A percentile compares a stretch with the other conserved stretches of the same genome.
These are phyloP conservation scores for Plasmopara viticola DNA, from an alignment of 352 stramenopile genomes.

Conservation along the genomic window DNA sequence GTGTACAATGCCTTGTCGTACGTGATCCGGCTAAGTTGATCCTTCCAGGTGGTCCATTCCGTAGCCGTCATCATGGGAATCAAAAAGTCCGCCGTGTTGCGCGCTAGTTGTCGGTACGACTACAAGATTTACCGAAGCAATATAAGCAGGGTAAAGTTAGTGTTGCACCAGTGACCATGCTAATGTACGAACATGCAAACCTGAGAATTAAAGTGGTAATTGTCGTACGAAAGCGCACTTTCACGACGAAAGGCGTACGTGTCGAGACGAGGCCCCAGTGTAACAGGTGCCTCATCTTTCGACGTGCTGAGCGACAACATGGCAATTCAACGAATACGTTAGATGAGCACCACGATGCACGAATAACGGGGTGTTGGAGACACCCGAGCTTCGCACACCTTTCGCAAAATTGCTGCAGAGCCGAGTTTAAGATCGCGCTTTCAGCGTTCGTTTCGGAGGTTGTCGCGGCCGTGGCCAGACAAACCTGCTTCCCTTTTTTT, in stretches of 20 bases:
- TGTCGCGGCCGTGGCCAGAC: constrained; percentile 53
- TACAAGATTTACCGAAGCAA: constrained; percentile 20
- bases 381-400: constrained; percentile 29
- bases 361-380: background rate
- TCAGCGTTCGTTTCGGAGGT: constrained; percentile 33
- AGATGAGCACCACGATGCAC: constrained; percentile 4
- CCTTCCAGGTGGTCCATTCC: constrained; percentile 83
- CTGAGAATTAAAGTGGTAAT: constrained; percentile 78
- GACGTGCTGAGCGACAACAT: constrained; percentile 39
- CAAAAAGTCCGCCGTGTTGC: constrained; percentile 70
- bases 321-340: constrained; percentile 7
- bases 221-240: constrained; percentile 53
- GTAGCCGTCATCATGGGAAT: constrained; percentile 76
- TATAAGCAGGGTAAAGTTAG: background rate
- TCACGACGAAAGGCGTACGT: constrained; percentile 64
- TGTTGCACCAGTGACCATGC: background rate
- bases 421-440: constrained; percentile 44
- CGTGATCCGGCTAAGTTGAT: constrained; percentile 59
- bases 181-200: constrained; percentile 18
- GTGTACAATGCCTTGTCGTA: constrained; percentile 81
- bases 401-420: constrained; percentile 70
- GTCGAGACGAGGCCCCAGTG: constrained; percentile 71
- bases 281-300: constrained; percentile 50
- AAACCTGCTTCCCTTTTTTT: constrained; percentile 82
- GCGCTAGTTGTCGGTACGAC: constrained; percentile 72